Conservation (phyloP, 768 basidiomycete species). For the Boletus barrowsii region DNA sequence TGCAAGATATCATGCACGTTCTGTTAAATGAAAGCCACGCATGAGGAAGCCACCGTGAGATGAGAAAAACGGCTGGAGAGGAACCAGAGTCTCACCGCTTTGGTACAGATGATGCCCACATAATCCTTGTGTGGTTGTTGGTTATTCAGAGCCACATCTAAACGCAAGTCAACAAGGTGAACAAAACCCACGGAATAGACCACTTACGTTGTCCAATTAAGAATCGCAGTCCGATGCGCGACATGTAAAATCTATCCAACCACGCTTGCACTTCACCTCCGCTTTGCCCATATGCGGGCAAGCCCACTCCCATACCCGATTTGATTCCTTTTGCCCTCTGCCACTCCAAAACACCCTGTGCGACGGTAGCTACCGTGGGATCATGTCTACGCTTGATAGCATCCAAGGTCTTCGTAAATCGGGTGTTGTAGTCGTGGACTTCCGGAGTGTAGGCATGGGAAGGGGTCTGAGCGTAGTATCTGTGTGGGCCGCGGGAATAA, state of each 20-base stretch:
- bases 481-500: conserved; percentile 28
- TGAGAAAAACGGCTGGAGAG: not conserved
- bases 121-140: conserved; percentile 86
- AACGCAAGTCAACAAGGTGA: not conserved
- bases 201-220: conserved; percentile 89
- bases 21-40: conserved; percentile 30
- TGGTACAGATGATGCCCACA: conserved; percentile 95
- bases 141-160: conserved; percentile 91
- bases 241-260: conserved; percentile 97
- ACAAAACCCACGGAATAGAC: not conserved
- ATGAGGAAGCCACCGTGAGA: not conserved
- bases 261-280: conserved; percentile 92
- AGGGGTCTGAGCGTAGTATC: conserved; percentile 81
- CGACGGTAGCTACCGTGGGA: conserved; percentile 95
- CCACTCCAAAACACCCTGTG: conserved; percentile 96
- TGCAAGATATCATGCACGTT: conserved; percentile 95
- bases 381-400: conserved; percentile 93
- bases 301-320: conserved; percentile 24
- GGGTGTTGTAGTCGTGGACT: conserved; percentile 86
- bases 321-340: conserved; percentile 50
- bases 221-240: conserved; percentile 91
- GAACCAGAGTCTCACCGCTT: conserved; percentile 56
- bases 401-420: conserved; percentile 84
- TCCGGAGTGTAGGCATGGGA: conserved; percentile 83
- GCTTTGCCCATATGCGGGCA: conserved; percentile 50